Evolutionary conservation across 176 grass and related monocot genomes (phyloP).

Genomic region (Zoysia japonica): DNA sequence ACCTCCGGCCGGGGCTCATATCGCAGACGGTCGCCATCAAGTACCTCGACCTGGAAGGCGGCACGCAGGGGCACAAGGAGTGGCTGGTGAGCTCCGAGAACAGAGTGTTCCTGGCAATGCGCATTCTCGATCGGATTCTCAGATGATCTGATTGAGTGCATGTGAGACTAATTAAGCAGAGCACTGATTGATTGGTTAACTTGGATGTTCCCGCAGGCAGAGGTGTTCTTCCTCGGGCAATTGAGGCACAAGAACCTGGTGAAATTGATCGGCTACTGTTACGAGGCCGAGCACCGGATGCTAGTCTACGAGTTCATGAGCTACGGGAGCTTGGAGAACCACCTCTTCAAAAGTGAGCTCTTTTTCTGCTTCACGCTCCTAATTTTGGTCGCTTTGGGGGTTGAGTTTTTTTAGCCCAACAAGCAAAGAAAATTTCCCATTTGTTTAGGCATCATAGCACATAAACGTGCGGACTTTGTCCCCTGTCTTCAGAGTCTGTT

Average conservation of each 20-base stretch:
- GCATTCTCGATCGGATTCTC: neutral
- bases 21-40: slow-evolving; percentile 77
- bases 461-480: neutral
- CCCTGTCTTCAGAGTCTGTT: slow-evolving; percentile 8
- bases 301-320: slow-evolving; percentile 90
- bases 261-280: slow-evolving; percentile 81
- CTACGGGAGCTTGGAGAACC: slow-evolving; percentile 70
- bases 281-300: slow-evolving; percentile 77
- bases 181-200: neutral
- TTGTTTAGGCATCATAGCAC: neutral
- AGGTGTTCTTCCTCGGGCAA: slow-evolving; percentile 92
- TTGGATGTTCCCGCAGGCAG: slow-evolving; percentile 45
- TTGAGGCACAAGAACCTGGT: slow-evolving; percentile 79
- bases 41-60: slow-evolving; percentile 79
- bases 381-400: slow-evolving; percentile 6
- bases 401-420: slow-evolving; percentile 15
- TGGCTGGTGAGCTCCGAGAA: slow-evolving; percentile 72
- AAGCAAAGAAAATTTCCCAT: neutral
- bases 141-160: neutral
- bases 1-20: slow-evolving; percentile 53
- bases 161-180: neutral
- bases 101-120: slow-evolving; percentile 34
- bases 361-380: slow-evolving; percentile 8
- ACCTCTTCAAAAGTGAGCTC: slow-evolving; percentile 87
- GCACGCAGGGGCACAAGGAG: slow-evolving; percentile 81